phyloP scores from a whole-genome alignment of 164 flowering plant genomes.

The Tetracentron sinense region DNA sequence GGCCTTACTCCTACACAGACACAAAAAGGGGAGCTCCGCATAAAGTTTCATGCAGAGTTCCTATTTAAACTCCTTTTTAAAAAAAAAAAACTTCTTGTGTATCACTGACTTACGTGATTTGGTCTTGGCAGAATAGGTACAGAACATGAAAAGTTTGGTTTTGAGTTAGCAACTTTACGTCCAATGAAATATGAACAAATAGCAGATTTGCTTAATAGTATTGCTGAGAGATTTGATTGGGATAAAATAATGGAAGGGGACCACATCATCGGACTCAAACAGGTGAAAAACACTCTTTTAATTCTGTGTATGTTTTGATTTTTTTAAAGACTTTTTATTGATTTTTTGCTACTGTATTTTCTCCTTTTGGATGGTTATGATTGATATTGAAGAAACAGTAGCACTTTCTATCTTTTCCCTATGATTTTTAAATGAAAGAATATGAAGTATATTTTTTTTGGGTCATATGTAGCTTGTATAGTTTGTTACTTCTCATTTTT shows the following conservation, averaged over 20 bases:
- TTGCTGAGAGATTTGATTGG: constrained; percentile 98
- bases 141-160: constrained; percentile 99
- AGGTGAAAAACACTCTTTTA: constrained; percentile 40
- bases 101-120: constrained; percentile 5
- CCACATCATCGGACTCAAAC: constrained; percentile 86
- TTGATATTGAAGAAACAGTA: neutral
- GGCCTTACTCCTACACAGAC: too few relatives aligned
- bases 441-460: too few relatives aligned
- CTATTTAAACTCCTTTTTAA: too few relatives aligned
- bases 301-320: neutral
- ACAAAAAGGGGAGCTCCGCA: too few relatives aligned
- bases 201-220: constrained; percentile 76
- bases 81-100: too few relatives aligned
- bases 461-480: too few relatives aligned
- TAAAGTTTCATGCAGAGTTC: too few relatives aligned
- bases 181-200: constrained; percentile 91
- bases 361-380: neutral
- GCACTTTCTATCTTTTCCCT: neutral
- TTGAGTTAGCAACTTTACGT: constrained; percentile 61
- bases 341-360: too few relatives aligned
- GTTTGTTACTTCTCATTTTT: neutral
- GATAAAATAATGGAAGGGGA: constrained; percentile 96
- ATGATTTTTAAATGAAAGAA: neutral
- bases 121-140: constrained; percentile 83
- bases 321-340: neutral